phyloP scores from a whole-genome alignment of 345 rosid genomes.

The Populus davidiana region DNA sequence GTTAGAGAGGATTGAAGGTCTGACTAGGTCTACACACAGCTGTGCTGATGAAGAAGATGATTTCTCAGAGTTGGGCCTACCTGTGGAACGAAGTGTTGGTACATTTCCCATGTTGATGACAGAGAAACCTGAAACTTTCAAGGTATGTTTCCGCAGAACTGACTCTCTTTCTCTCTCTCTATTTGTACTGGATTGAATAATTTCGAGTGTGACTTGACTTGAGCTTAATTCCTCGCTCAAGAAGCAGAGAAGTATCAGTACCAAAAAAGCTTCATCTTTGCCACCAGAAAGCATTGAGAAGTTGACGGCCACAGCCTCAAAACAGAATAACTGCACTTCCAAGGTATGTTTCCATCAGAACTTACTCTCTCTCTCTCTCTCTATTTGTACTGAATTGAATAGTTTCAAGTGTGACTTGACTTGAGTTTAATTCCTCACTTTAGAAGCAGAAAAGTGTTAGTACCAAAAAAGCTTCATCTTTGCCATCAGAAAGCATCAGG shows the following conservation, averaged over 20 bases:
- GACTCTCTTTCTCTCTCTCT: neutral
- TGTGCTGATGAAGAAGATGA: conserved; percentile 12
- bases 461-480: conserved; percentile 8
- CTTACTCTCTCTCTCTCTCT: neutral
- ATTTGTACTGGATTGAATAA: neutral
- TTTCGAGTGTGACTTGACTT: conserved; percentile 11
- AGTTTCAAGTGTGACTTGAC: conserved; percentile 7
- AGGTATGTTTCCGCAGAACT: conserved; percentile 10
- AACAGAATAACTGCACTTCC: neutral
- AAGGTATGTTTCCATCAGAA: conserved; percentile 10
- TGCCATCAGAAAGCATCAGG: neutral
- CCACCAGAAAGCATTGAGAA: neutral
- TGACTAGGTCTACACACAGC: conserved; percentile 10
- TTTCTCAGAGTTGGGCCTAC: conserved; percentile 24
- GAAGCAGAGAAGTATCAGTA: conserved; percentile 6
- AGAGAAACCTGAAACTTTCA: conserved; percentile 12
- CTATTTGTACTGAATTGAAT: neutral
- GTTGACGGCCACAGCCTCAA: neutral
- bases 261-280: conserved; percentile 5
- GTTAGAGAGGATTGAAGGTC: conserved; percentile 14
- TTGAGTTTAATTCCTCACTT: neutral
- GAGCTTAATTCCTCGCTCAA: neutral
- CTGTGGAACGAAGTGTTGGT: conserved; percentile 5
- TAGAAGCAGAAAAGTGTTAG: conserved; percentile 5
- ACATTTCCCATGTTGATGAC: conserved; percentile 17